These are phyloP conservation scores for Hymenoscyphus fructigenus DNA, from an alignment of 2,329 filamentous ascomycete species.

Conservation along the genomic window DNA sequence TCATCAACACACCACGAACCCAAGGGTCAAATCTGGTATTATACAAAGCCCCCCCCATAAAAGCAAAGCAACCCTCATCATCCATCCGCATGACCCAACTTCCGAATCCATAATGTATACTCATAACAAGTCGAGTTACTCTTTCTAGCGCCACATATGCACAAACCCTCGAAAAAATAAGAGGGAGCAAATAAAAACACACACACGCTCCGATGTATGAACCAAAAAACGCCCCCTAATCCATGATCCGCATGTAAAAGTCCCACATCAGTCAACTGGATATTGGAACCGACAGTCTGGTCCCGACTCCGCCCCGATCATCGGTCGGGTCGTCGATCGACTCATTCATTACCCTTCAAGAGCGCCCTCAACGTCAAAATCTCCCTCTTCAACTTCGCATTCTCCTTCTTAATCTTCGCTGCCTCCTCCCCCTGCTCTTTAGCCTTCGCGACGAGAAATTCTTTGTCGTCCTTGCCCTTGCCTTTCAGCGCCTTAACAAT, in stretches of 20 bases:
- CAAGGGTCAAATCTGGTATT: background rate
- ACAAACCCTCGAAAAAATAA: background rate
- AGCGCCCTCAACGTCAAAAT: slow-evolving; percentile 49
- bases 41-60: background rate
- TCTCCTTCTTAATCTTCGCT: slow-evolving; percentile 78
- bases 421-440: slow-evolving; percentile 76
- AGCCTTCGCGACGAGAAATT: slow-evolving; percentile 70
- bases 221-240: background rate
- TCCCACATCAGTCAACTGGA: background rate
- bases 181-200: background rate
- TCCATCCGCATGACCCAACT: background rate
- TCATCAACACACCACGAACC: background rate
- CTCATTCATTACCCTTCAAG: slow-evolving; percentile 25
- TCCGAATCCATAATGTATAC: background rate
- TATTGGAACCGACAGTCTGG: background rate
- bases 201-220: background rate
- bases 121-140: background rate
- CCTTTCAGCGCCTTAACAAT: slow-evolving; percentile 74
- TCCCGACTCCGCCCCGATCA: background rate
- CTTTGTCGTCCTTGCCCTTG: slow-evolving; percentile 73
- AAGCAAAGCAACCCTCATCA: background rate
- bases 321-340: background rate
- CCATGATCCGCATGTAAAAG: background rate
- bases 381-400: slow-evolving; percentile 78
- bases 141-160: slow-evolving; percentile 2